Evolutionary conservation across 2,329 filamentous ascomycete genomes (phyloP).

Genomic region (Colletotrichum chlorophyti): DNA sequence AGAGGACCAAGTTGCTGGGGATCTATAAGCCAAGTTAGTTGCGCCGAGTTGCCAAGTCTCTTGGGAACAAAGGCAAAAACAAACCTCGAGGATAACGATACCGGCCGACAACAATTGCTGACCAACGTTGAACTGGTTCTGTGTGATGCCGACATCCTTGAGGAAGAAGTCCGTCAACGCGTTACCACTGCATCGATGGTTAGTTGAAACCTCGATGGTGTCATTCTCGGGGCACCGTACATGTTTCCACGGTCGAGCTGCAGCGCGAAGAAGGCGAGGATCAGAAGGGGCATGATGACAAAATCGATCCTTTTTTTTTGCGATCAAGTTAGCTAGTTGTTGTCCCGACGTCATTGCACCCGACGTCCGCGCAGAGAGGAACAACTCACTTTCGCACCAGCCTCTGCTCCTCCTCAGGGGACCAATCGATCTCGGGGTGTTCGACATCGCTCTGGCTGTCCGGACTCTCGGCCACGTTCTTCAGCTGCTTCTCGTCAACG

Average conservation of each 20-base stretch:
- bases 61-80: not conserved
- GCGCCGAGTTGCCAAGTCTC: not conserved
- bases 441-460: conserved; percentile 12
- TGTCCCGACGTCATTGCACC: no score
- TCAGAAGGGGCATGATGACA: conserved; percentile 52
- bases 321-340: no score
- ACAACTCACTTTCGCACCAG: conserved; percentile 36
- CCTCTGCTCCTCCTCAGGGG: conserved; percentile 35
- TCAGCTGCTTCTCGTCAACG: conserved; percentile 11
- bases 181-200: conserved; percentile 17
- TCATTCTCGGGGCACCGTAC: conserved; percentile 23
- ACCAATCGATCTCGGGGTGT: conserved; percentile 31
- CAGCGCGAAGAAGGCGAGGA: conserved; percentile 53
- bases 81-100: conserved; percentile 50
- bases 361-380: no score
- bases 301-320: no score
- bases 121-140: conserved; percentile 59
- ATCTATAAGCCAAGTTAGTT: conserved; percentile 36
- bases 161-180: conserved; percentile 44
- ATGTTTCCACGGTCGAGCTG: conserved; percentile 45
- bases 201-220: no score
- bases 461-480: conserved; percentile 1
- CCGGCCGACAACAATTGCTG: conserved; percentile 57
- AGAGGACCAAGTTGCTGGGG: conserved; percentile 55
- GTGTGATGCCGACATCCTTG: conserved; percentile 54